phyloP scores from a whole-genome alignment of 2,329 filamentous ascomycete genomes.

The Cladorrhinum sp. region DNA sequence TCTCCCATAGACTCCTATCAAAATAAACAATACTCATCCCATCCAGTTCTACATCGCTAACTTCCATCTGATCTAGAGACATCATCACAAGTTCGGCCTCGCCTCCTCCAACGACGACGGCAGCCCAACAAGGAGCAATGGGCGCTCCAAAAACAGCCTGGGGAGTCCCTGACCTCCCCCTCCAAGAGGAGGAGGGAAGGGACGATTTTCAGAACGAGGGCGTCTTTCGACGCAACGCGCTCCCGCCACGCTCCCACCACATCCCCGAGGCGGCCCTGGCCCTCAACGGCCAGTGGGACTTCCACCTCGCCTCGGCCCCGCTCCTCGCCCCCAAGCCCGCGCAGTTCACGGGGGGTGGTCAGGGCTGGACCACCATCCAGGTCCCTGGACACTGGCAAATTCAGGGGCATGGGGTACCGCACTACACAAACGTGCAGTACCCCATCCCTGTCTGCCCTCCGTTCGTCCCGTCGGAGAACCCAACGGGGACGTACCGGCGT shows the following conservation, averaged over 20 bases:
- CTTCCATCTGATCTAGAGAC: too few species aligned
- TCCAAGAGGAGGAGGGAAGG: conserved; percentile 35
- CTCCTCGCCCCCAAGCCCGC: conserved; percentile 35
- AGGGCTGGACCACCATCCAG: conserved; percentile 47
- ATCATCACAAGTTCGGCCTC: neutral
- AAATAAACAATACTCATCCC: too few species aligned
- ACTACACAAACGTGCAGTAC: conserved; percentile 67
- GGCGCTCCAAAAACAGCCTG: too few species aligned
- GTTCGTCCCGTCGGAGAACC: conserved; percentile 59
- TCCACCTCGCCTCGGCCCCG: conserved; percentile 48
- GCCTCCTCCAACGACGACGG: neutral
- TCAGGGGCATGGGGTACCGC: conserved; percentile 63
- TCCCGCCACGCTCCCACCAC: conserved; percentile 51
- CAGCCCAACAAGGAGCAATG: neutral
- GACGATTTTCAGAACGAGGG: conserved; percentile 51
- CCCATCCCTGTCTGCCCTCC: conserved; percentile 66
- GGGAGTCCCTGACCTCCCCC: conserved; percentile 23
- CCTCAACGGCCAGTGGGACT: conserved; percentile 58
- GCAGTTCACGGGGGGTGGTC: conserved; percentile 3
- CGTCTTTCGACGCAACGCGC: conserved; percentile 52
- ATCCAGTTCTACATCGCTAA: too few species aligned
- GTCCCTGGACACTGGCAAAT: conserved; percentile 70
- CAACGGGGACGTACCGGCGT: conserved; percentile 61
- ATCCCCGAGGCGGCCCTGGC: conserved; percentile 48
- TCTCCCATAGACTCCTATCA: too few species aligned